Conservation (phyloP, 768 basidiomycete genomes). For the Tricholoma bakamatsutake region DNA sequence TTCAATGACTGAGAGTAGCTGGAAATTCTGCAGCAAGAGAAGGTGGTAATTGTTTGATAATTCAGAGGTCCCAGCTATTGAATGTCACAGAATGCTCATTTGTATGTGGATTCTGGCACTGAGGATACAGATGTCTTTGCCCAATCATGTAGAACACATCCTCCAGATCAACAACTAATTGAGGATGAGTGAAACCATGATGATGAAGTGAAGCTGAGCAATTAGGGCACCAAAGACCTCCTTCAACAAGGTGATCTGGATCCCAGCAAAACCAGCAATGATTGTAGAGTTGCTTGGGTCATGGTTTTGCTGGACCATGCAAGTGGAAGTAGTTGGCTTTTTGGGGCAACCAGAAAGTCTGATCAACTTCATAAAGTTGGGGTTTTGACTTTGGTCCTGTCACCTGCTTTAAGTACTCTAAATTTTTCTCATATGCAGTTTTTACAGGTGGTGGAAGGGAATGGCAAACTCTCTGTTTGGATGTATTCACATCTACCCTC, state of each 20-base stretch:
- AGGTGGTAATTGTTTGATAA: not conserved
- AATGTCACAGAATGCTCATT: not conserved
- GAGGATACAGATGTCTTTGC: not conserved
- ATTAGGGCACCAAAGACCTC: not conserved
- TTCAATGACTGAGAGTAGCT: too few relatives aligned
- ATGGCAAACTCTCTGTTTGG: not conserved
- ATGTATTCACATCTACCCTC: slow-evolving; percentile 25
- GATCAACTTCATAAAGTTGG: not conserved
- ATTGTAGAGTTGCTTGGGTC: not conserved
- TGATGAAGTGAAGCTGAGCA: not conserved
- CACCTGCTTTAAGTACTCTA: not conserved
- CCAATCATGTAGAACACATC: not conserved
- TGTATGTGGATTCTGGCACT: not conserved
- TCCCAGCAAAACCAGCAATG: not conserved
- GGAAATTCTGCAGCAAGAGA: not conserved
- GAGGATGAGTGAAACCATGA: not conserved
- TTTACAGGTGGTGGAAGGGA: not conserved
- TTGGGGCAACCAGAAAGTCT: not conserved
- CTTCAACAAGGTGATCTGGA: too few relatives aligned
- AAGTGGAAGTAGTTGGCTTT: not conserved
- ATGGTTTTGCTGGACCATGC: not conserved
- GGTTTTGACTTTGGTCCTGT: too few relatives aligned
- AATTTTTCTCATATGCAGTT: not conserved
- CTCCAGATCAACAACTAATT: not conserved
- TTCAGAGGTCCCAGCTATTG: not conserved